Conservation (phyloP, 768 basidiomycete genomes). For the Lactarius vividus region DNA sequence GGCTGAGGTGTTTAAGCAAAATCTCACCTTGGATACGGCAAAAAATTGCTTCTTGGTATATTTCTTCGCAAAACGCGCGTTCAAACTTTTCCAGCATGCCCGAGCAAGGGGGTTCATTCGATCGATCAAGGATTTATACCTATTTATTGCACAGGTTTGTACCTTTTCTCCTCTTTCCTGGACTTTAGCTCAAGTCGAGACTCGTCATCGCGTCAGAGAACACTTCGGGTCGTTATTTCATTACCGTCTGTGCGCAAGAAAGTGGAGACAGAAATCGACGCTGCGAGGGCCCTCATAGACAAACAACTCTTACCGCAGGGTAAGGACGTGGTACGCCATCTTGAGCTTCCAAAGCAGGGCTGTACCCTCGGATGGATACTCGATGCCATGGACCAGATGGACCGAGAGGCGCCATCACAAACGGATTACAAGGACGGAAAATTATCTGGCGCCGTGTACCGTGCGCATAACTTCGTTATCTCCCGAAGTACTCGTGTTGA, state of each 20-base stretch:
- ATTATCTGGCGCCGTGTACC: conserved; percentile 83
- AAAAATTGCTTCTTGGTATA: conserved; percentile 62
- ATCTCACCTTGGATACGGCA: conserved; percentile 40
- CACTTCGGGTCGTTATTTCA: conserved; percentile 55
- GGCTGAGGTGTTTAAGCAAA: not conserved
- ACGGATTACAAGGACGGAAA: conserved; percentile 68
- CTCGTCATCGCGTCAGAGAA: conserved; percentile 40
- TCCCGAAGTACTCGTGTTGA: conserved; percentile 1
- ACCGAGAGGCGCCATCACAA: conserved; percentile 47
- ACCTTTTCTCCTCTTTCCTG: not conserved
- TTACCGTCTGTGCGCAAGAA: conserved; percentile 59
- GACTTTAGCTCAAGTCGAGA: not conserved
- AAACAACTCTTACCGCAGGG: conserved; percentile 64
- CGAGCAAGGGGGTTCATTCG: conserved; percentile 56
- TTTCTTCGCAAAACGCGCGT: conserved; percentile 47
- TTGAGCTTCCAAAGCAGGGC: conserved; percentile 63
- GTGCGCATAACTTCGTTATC: conserved; percentile 42
- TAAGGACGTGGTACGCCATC: conserved; percentile 58
- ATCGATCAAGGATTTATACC: conserved; percentile 51
- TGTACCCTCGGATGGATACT: conserved; percentile 69
- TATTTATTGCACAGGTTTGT: conserved; percentile 51
- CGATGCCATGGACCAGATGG: conserved; percentile 79
- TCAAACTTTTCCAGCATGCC: conserved; percentile 60
- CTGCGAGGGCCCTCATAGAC: conserved; percentile 65
- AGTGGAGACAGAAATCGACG: conserved; percentile 60